Base-by-base conservation (phyloP, 805 yeast genomes). In the Wickerhamomyces tratensis region DNA sequence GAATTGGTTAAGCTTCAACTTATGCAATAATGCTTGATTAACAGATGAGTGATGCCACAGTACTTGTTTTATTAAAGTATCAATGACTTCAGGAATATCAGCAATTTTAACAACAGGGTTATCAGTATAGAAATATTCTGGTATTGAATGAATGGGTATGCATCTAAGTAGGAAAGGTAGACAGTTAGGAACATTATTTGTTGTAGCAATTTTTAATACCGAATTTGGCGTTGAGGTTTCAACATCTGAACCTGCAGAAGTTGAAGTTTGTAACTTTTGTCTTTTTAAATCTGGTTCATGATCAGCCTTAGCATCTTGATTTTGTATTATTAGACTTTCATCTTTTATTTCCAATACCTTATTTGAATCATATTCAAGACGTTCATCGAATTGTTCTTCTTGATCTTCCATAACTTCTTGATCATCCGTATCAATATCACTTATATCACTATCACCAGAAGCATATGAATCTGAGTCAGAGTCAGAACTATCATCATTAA, bases 161-260 rank as follows among this genome's bases (percentile, higher is more conserved):
- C 79, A 75, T 45, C 89, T 63, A 27, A 84, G 58, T 10, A 84
- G 66, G 59, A 84, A 76, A 2, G 88, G 89, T 33, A 83, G 58
- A 60, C 80, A 79, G 48, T 80, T 82, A 6, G 85, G 71, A 4
- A 58, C 49, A 39, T 56, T 58, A 6, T 54, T 45, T 9, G 40
- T 37, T 31, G 35, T 3, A 29, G 30, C 30, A 11, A 29, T 11
- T 11, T 29, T 29, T 11, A 5, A 29, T 29, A 29, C 31, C 2
- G 20, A 20, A 20, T 20, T 20, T 12, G 34, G 11, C 2, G 34
- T 6, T 6, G n/a, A 8, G 5, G 7, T 8, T 31, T 31, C n/a
- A 9, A 12, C n/a, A 8, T 31, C 34, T 13, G 34, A 31, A 31
- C 7, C 13, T 12, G n/a, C 11, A 6, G n/a, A 8, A 12, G 34